Percentiles rank a stretch among this genome's conserved stretches.
phyloP scores from a whole-genome alignment of 2,329 filamentous ascomycete genomes.

The Lachnellula subtilissima region DNA sequence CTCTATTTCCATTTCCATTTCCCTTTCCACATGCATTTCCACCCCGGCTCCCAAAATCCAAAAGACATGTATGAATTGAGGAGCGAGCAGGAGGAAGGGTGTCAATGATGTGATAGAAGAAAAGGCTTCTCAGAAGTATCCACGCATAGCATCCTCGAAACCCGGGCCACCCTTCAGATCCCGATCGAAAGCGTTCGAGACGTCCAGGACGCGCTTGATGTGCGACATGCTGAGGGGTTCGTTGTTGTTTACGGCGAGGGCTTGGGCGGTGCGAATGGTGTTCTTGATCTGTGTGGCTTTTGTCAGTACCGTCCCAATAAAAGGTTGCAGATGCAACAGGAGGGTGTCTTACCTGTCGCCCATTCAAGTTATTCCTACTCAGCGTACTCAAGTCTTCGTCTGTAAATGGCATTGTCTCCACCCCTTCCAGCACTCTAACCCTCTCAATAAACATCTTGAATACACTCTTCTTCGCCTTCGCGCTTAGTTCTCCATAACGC shows the following conservation, averaged over 20 bases:
- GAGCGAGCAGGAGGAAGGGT: no score
- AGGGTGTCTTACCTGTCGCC: slow-evolving; percentile 50
- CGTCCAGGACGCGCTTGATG: slow-evolving; percentile 76
- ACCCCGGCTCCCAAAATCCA: no score
- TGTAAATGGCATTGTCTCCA: slow-evolving; percentile 55
- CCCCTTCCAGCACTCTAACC: slow-evolving; percentile 60
- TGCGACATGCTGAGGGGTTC: slow-evolving; percentile 71
- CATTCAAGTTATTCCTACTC: slow-evolving; percentile 64
- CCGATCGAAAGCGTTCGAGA: slow-evolving; percentile 75
- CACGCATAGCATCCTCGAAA: slow-evolving; percentile 79
- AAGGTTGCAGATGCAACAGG: no score
- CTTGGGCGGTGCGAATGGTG: slow-evolving; percentile 75
- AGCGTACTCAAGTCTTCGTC: slow-evolving; percentile 64
- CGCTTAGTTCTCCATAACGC: slow-evolving; percentile 69
- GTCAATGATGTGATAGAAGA: no score
- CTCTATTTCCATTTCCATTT: no score
- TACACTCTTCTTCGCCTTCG: slow-evolving; percentile 69
- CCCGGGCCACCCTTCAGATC: slow-evolving; percentile 78
- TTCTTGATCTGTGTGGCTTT: slow-evolving; percentile 65
- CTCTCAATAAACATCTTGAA: slow-evolving; percentile 81
- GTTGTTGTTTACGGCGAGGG: slow-evolving; percentile 71
- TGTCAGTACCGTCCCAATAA: slow-evolving; percentile 34
- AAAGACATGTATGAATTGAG: no score
- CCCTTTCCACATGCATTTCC: no score
- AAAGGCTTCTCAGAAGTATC: slow-evolving; percentile 48